Percentiles rank a stretch among this genome's conserved stretches.
Evolutionary conservation across 1,284 basidiomycete species (phyloP).

Genomic region (Apiotrichum veenhuisii): DNA sequence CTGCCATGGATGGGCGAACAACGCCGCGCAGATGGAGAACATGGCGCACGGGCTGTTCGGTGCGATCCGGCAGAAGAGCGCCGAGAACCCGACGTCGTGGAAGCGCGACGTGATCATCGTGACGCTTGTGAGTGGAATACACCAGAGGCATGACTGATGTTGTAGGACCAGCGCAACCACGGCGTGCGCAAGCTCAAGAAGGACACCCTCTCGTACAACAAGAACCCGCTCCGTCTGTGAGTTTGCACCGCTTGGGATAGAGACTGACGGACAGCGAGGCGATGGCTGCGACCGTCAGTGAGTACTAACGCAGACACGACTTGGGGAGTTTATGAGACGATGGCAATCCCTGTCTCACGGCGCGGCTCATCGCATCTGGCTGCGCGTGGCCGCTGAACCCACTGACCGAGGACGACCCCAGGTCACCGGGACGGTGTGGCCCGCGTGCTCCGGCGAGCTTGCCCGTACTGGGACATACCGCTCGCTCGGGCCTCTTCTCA

Average conservation of each 20-base stretch:
- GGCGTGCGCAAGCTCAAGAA: slow-evolving; percentile 53
- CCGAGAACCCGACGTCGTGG: slow-evolving; percentile 3
- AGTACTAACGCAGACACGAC: no score
- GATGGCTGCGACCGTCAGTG: slow-evolving; percentile 1
- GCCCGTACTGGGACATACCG: neutral
- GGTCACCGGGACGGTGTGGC: no score
- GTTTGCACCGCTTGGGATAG: neutral
- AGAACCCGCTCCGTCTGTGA: slow-evolving; percentile 1
- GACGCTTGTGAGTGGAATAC: slow-evolving; percentile 39
- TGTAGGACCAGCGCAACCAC: slow-evolving; percentile 68
- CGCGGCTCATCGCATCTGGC: no score
- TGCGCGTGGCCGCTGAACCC: no score
- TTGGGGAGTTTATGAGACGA: no score
- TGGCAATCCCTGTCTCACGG: no score
- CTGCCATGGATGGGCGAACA: slow-evolving; percentile 20
- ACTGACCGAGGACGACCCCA: no score
- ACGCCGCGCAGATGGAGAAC: slow-evolving; percentile 28
- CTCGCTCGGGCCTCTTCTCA: no score
- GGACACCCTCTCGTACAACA: slow-evolving; percentile 2
- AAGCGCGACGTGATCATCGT: slow-evolving; percentile 44
- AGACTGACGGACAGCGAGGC: neutral
- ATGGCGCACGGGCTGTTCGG: slow-evolving; percentile 40
- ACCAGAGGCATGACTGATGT: neutral
- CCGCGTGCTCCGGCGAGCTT: no score
- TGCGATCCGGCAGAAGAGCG: slow-evolving; percentile 13